phyloP scores from a whole-genome alignment of 441 rosid species.

The Pelargonium australe region DNA sequence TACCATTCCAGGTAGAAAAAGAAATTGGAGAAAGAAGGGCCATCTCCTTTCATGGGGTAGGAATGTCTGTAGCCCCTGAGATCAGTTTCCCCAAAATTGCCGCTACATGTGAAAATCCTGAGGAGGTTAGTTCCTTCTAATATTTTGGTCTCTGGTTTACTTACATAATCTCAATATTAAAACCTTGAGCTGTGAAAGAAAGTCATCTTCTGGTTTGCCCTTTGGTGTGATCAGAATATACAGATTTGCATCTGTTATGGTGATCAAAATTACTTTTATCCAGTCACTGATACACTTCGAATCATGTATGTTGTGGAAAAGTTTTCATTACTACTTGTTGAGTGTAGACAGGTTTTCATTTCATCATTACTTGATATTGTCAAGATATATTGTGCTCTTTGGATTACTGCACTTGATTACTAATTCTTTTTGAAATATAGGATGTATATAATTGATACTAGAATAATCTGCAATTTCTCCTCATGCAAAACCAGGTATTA shows the following conservation, averaged over 20 bases:
- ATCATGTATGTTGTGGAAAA: background rate
- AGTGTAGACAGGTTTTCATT: background rate
- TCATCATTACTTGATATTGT: background rate
- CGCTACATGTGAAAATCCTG: slow-evolving; percentile 46
- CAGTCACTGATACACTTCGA: background rate
- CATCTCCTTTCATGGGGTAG: slow-evolving; percentile 60
- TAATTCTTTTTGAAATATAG: background rate
- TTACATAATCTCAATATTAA: background rate
- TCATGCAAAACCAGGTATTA: background rate
- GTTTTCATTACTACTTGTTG: background rate
- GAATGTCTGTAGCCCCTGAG: slow-evolving; percentile 64
- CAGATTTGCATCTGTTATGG: background rate
- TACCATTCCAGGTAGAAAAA: slow-evolving; percentile 66
- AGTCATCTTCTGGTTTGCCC: background rate
- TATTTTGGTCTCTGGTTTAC: background rate
- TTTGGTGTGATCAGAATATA: background rate
- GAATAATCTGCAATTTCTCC: no score
- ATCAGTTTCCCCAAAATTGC: slow-evolving; percentile 48
- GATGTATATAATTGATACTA: background rate
- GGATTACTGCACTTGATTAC: background rate
- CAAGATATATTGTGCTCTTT: background rate
- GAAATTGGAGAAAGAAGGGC: slow-evolving; percentile 88
- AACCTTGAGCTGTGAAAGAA: background rate
- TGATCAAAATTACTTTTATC: background rate
- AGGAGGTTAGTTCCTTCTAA: slow-evolving; percentile 50